Percentiles rank a stretch among this genome's conserved stretches.
Evolutionary conservation across 495 filamentous ascomycete species (phyloP).

Genomic region (Barbatosphaeria neglecta): DNA sequence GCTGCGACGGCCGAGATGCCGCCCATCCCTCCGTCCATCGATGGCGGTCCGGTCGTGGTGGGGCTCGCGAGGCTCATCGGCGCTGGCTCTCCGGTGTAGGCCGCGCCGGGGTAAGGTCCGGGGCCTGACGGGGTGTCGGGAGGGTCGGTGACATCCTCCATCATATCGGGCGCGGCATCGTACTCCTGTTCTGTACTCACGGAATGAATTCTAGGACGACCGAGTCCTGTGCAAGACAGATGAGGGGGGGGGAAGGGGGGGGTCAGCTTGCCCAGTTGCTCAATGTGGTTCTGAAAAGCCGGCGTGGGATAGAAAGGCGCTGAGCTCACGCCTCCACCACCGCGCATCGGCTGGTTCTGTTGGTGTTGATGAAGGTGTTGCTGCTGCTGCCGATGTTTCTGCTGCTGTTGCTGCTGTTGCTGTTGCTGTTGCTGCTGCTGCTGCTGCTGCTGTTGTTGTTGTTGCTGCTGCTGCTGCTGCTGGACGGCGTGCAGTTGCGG

Average conservation of each 20-base stretch:
- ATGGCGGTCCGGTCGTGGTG: slow-evolving; percentile 21
- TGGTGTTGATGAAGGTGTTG: slow-evolving; percentile 21
- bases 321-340: slow-evolving; percentile 17
- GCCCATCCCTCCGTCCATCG: slow-evolving; percentile 8
- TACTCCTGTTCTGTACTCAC: slow-evolving; percentile 95
- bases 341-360: slow-evolving; percentile 17
- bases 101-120: slow-evolving; percentile 50
- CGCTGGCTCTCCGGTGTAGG: slow-evolving; percentile 31
- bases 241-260: slow-evolving; percentile 39
- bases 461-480: slow-evolving; percentile 12
- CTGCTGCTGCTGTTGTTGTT: slow-evolving; percentile 16
- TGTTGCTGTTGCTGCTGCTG: slow-evolving; percentile 27
- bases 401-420: slow-evolving; percentile 17
- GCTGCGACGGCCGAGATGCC: slow-evolving; percentile 22
- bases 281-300: slow-evolving; percentile 81
- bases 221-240: slow-evolving; percentile 52
- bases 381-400: slow-evolving; percentile 29
- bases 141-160: slow-evolving; percentile 59
- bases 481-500: slow-evolving; percentile 30
- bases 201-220: slow-evolving; percentile 73
- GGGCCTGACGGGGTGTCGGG: slow-evolving; percentile 56
- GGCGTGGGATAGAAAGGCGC: slow-evolving; percentile 63
- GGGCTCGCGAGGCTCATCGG: slow-evolving; percentile 30
- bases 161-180: slow-evolving; percentile 88
- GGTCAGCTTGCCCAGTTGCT: slow-evolving; percentile 92